phyloP scores from a whole-genome alignment of 139 green algal species.

The Chlorella vulgaris region DNA sequence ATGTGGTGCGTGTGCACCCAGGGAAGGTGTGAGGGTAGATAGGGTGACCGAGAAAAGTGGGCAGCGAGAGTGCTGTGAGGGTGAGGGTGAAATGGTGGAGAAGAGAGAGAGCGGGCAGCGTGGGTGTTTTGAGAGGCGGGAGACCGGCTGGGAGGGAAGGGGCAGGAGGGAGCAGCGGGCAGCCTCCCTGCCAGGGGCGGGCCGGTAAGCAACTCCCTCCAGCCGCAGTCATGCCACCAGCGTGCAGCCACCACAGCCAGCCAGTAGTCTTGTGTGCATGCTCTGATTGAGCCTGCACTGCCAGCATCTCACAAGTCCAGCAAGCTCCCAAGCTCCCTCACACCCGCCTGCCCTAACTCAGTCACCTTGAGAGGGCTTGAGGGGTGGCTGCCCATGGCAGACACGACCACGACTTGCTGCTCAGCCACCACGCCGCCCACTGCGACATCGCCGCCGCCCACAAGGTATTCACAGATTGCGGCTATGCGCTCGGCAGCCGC shows the following conservation, averaged over 20 bases:
- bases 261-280: too few species aligned
- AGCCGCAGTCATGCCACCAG: too few species aligned
- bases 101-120: conserved; percentile 76
- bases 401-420: conserved; percentile 74
- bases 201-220: background rate
- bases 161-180: too few species aligned
- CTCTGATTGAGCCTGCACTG: background rate
- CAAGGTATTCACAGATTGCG: conserved; percentile 77
- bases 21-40: too few species aligned
- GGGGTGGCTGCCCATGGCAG: conserved; percentile 82
- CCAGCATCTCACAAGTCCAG: background rate
- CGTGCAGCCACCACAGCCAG: too few species aligned
- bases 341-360: too few species aligned
- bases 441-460: conserved; percentile 33
- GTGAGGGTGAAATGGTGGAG: too few species aligned
- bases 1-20: too few species aligned
- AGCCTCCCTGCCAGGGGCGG: background rate
- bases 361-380: conserved; percentile 61
- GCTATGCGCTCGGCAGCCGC: conserved; percentile 83
- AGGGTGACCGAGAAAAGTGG: too few species aligned
- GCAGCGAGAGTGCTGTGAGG: too few species aligned
- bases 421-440: too few species aligned
- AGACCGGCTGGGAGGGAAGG: background rate
- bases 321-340: too few species aligned
- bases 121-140: background rate